These are phyloP conservation scores for Suhomyces bolitotheri DNA, from an alignment of 1,139 yeast genomes.

Conservation along the genomic window DNA sequence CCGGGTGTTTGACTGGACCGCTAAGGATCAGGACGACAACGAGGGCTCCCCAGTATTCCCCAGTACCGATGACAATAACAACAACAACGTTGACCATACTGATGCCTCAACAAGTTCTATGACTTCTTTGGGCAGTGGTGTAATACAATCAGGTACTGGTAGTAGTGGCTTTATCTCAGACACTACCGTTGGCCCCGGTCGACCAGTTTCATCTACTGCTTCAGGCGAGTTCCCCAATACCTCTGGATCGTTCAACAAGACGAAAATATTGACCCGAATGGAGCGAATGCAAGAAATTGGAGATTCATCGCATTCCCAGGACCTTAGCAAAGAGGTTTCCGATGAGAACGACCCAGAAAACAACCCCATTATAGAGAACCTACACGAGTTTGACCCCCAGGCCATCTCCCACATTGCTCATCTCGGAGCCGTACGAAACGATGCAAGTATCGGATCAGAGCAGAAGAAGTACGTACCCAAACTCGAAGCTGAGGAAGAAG, in stretches of 20 bases:
- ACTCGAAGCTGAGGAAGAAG: slow-evolving; percentile 9
- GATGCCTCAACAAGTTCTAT: too few relatives aligned
- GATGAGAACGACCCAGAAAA: slow-evolving; percentile 22
- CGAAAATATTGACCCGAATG: slow-evolving; percentile 3
- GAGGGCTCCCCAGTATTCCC: not conserved
- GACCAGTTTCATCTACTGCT: not conserved
- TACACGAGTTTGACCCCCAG: slow-evolving; percentile 18
- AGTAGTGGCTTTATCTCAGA: too few relatives aligned
- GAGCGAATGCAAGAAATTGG: not conserved
- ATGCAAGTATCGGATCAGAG: slow-evolving; percentile 2
- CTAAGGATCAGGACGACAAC: not conserved
- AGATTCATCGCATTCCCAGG: not conserved
- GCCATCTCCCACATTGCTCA: slow-evolving; percentile 8
- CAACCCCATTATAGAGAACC: slow-evolving; percentile 23
- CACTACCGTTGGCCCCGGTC: not conserved
- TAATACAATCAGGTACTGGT: not conserved
- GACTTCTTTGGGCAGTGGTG: not conserved
- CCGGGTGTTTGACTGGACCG: slow-evolving; percentile 2
- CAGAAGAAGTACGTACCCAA: slow-evolving; percentile 16
- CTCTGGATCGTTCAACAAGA: not conserved
- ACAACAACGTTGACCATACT: not conserved
- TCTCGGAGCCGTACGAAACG: slow-evolving; percentile 4
- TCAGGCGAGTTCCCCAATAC: not conserved
- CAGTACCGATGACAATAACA: not conserved
- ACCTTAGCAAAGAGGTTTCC: not conserved